Conservation (phyloP, 345 rosid species). For the Populus alba region DNA sequence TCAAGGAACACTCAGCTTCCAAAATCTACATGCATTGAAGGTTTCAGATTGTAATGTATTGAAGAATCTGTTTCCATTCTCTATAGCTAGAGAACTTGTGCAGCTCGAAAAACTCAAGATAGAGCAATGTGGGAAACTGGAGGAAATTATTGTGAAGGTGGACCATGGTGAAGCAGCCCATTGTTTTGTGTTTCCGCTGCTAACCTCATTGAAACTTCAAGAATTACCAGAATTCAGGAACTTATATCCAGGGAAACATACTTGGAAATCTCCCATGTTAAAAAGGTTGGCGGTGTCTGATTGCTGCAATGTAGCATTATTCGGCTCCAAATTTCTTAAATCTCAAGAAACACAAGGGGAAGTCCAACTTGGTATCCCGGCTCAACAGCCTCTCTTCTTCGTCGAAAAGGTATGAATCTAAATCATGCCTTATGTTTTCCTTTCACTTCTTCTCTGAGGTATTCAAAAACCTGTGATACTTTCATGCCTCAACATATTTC, state of each 20-base stretch:
- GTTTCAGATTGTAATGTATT: background rate
- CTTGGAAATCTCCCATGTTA: conserved; percentile 10
- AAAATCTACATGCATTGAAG: background rate
- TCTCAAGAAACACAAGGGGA: background rate
- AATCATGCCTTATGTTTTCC: background rate
- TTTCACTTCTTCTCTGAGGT: background rate
- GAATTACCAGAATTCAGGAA: conserved; percentile 1
- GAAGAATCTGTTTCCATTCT: conserved; percentile 15
- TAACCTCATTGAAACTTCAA: background rate
- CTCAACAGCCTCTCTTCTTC: background rate
- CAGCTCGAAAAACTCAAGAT: conserved; percentile 15
- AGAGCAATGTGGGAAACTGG: conserved; percentile 6
- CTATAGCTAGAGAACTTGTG: background rate
- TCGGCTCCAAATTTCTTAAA: background rate
- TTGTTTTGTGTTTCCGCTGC: conserved; percentile 13
- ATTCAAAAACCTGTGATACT: too few relatives aligned
- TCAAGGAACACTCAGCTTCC: conserved; percentile 4
- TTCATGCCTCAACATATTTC: too few relatives aligned
- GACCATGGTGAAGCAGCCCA: background rate
- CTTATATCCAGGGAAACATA: conserved; percentile 8
- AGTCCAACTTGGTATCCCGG: background rate
- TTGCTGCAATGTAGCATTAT: background rate
- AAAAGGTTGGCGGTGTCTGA: background rate
- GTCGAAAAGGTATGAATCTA: background rate
- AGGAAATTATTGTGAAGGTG: conserved; percentile 15